A percentile compares a stretch with the other conserved stretches of the same genome.
Conservation (phyloP, 331 rosid genomes). For the Stylosanthes scabra region DNA sequence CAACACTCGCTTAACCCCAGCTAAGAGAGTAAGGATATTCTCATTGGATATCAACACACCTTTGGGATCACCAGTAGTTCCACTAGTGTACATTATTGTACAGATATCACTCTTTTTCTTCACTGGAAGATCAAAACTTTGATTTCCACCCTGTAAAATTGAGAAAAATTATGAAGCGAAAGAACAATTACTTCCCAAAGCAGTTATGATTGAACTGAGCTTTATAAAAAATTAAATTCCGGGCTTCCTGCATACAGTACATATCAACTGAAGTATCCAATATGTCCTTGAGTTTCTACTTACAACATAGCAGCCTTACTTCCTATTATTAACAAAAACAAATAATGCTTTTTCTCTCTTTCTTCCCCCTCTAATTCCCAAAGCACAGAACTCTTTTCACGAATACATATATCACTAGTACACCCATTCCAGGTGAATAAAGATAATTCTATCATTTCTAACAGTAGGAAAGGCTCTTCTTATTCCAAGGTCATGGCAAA, state of each 20-base stretch:
- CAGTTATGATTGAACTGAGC: conserved; percentile 25
- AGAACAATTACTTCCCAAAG: conserved; percentile 22
- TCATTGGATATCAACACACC: conserved; percentile 93
- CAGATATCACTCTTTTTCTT: conserved; percentile 82
- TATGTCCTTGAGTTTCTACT: conserved; percentile 18
- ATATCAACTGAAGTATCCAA: conserved; percentile 10
- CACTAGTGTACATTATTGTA: conserved; percentile 98
- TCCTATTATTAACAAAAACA: background rate
- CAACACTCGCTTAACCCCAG: conserved; percentile 76
- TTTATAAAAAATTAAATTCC: conserved; percentile 23
- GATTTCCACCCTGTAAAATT: conserved; percentile 67
- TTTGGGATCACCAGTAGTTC: conserved; percentile 98
- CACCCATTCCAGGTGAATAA: background rate
- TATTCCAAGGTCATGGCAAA: background rate
- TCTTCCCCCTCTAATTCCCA: background rate
- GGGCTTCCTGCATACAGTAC: background rate
- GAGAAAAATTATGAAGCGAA: conserved; percentile 33
- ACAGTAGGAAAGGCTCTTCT: background rate
- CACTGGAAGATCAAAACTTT: conserved; percentile 79
- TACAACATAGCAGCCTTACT: conserved; percentile 25
- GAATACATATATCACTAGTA: background rate
- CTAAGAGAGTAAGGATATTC: conserved; percentile 81
- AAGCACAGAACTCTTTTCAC: background rate
- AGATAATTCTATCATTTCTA: background rate
- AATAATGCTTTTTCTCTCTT: background rate